Conservation (phyloP, 2,329 filamentous ascomycete genomes). For the Ophiocordyceps sinensis region DNA sequence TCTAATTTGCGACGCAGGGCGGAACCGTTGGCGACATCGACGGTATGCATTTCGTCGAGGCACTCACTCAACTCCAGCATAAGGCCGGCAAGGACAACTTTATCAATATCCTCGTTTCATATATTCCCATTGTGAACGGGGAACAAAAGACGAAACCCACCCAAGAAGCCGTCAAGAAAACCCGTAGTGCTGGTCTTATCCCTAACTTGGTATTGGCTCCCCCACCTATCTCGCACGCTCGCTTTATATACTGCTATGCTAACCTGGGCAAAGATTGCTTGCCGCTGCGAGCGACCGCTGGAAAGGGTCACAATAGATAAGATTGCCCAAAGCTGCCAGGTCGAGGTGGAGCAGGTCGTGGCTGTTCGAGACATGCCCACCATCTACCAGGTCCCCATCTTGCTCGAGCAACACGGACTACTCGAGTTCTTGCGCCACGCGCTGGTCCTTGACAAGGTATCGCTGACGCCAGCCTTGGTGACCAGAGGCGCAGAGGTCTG, state of each 20-base stretch:
- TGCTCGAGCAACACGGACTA: constrained; percentile 71
- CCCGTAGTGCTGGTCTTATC: constrained; percentile 64
- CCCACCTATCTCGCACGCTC: not conserved
- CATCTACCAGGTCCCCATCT: constrained; percentile 89
- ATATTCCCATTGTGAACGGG: constrained; percentile 50
- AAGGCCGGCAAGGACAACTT: constrained; percentile 67
- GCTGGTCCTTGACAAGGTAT: constrained; percentile 47
- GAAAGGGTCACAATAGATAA: constrained; percentile 65
- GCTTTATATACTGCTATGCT: not conserved
- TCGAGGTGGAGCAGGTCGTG: constrained; percentile 72
- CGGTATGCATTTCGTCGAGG: constrained; percentile 77
- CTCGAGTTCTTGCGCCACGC: constrained; percentile 49
- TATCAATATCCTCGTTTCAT: constrained; percentile 76
- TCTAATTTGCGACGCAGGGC: constrained; percentile 22
- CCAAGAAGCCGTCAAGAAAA: constrained; percentile 73
- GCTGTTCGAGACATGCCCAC: constrained; percentile 81
- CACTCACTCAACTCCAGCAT: constrained; percentile 63
- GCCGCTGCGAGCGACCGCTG: constrained; percentile 69
- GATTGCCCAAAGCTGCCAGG: constrained; percentile 79
- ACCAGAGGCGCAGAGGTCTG: constrained; percentile 56
- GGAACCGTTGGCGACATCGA: constrained; percentile 66
- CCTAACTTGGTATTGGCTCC: constrained; percentile 45
- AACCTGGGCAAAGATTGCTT: constrained; percentile 62
- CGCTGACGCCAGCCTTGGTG: constrained; percentile 36
- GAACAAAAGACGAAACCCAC: constrained; percentile 97